Evolutionary conservation across 2,329 filamentous ascomycete species (phyloP).

Genomic region (Fusarium odoratissimum): DNA sequence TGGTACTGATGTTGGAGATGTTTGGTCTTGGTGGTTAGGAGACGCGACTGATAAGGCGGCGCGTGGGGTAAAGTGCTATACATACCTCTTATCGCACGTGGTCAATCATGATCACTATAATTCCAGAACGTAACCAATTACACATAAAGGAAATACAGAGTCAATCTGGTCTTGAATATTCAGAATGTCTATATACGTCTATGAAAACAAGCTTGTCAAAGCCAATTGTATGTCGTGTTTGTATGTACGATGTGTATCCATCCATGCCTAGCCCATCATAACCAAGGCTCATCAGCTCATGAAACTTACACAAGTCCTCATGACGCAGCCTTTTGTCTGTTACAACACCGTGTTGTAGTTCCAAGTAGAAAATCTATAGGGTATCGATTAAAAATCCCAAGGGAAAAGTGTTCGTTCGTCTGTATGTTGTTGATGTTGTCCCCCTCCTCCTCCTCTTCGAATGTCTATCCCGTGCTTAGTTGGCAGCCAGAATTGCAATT

Average conservation of each 20-base stretch:
- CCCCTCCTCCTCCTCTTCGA: neutral
- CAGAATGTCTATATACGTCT: conserved; percentile 18
- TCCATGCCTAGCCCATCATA: conserved; percentile 5
- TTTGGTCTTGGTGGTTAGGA: conserved; percentile 17
- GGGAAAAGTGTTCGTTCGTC: conserved; percentile 28
- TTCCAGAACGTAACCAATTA: neutral
- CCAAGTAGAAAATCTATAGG: conserved; percentile 42
- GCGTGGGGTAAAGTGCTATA: conserved; percentile 31
- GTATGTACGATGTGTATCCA: conserved; percentile 12
- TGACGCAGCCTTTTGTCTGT: conserved; percentile 12
- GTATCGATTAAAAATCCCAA: conserved; percentile 43
- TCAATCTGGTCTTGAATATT: neutral
- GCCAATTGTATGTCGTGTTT: conserved; percentile 13
- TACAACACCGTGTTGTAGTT: conserved; percentile 13
- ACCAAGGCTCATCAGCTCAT: conserved; percentile 22
- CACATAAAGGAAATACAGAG: neutral
- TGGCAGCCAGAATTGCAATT: conserved; percentile 68
- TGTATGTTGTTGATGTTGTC: conserved; percentile 8
- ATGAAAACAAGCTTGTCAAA: conserved; percentile 35
- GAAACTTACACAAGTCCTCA: neutral
- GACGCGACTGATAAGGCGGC: conserved; percentile 39
- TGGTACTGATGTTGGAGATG: conserved; percentile 7
- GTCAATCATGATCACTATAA: neutral
- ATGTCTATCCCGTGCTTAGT: conserved; percentile 49
- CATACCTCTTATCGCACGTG: conserved; percentile 35